Evolutionary conservation across 331 rosid species (phyloP).

Genomic region (Arachis monticola): DNA sequence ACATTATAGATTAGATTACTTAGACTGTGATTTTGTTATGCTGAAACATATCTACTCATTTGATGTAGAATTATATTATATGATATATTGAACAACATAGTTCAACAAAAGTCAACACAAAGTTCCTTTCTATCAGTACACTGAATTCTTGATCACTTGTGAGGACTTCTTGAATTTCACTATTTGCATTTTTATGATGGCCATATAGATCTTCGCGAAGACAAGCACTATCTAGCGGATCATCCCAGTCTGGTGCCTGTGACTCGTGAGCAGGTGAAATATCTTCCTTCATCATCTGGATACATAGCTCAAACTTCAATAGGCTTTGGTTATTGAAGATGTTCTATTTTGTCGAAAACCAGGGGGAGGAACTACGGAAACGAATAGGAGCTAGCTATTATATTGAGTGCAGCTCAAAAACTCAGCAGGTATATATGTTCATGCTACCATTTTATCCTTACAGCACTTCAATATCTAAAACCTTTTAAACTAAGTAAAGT

Average conservation of each 20-base stretch:
- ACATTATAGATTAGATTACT: not conserved
- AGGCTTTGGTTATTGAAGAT: constrained; percentile 24
- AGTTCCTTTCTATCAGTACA: not conserved
- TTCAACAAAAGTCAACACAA: not conserved
- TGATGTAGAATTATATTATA: not conserved
- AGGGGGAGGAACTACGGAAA: constrained; percentile 90
- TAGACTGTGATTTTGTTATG: not conserved
- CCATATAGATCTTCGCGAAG: constrained; percentile 75
- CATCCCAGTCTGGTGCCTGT: constrained; percentile 84
- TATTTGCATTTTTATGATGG: constrained; percentile 34
- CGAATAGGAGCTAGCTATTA: constrained; percentile 79
- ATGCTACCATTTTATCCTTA: constrained; percentile 15
- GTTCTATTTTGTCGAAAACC: constrained; percentile 33
- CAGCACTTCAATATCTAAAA: constrained; percentile 8
- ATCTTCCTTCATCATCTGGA: constrained; percentile 21
- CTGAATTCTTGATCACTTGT: not conserved
- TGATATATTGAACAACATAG: not conserved
- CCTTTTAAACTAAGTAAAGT: constrained; percentile 12
- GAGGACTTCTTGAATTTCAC: not conserved
- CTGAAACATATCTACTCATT: not conserved
- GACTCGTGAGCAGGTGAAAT: constrained; percentile 67
- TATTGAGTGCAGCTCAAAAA: constrained; percentile 89
- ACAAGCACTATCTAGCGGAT: constrained; percentile 76
- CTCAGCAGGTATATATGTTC: constrained; percentile 68
- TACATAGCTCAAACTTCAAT: constrained; percentile 28